These are phyloP conservation scores for Paramecium octaurelia DNA, from an alignment of 73 alveolate species.

Conservation along the genomic window DNA sequence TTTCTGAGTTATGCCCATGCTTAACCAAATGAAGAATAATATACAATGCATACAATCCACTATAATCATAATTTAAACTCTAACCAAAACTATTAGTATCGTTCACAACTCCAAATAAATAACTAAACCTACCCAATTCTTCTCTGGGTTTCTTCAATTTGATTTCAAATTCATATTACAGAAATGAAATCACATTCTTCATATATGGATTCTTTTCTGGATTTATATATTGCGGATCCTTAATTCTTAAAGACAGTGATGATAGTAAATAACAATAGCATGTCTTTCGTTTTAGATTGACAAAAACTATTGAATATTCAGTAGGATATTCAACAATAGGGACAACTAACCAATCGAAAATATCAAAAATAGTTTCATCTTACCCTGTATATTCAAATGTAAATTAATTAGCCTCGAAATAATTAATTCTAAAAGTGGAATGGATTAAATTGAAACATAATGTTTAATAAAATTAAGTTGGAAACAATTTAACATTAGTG, in stretches of 20 bases:
- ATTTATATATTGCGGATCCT: slow-evolving; percentile 23
- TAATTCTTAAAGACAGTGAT: not conserved
- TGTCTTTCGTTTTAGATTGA: not conserved
- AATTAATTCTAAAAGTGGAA: slow-evolving; percentile 7
- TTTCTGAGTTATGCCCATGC: slow-evolving; percentile 25
- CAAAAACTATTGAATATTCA: slow-evolving; percentile 14
- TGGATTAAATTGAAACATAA: not conserved
- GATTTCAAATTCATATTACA: not conserved
- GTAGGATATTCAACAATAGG: slow-evolving; percentile 19
- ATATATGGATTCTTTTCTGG: slow-evolving; percentile 48
- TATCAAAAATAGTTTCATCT: slow-evolving; percentile 27
- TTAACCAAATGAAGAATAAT: not conserved
- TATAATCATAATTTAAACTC: not conserved
- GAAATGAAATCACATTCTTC: not conserved
- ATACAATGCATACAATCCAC: slow-evolving; percentile 28
- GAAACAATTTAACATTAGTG: not conserved
- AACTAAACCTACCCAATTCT: slow-evolving; percentile 22
- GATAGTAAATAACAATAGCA: slow-evolving; percentile 28
- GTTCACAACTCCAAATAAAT: not conserved
- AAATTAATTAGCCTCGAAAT: slow-evolving; percentile 10
- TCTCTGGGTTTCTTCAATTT: slow-evolving; percentile 6
- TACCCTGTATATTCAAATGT: slow-evolving; percentile 43
- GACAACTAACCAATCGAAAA: slow-evolving; percentile 2
- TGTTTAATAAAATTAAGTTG: not conserved
- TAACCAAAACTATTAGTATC: not conserved